phyloP scores from a whole-genome alignment of 345 rosid genomes.

The Lenwebbia sp. region DNA sequence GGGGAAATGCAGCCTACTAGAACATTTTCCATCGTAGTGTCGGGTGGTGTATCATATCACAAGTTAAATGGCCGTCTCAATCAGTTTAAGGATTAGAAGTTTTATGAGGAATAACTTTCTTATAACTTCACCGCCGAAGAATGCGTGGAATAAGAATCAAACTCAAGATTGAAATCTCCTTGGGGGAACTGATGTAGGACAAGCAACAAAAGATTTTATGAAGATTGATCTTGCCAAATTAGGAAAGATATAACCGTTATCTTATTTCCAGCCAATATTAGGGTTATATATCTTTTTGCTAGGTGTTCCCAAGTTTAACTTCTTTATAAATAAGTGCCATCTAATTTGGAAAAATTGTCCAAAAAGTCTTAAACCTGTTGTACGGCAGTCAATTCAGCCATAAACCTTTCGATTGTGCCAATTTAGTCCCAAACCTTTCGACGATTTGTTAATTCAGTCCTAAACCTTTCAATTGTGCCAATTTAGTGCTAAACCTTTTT shows the following conservation, averaged over 20 bases:
- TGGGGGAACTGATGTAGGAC: neutral
- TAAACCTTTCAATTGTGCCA: too few species aligned
- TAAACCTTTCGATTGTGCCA: too few species aligned
- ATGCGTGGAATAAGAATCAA: neutral
- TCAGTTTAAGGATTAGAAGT: neutral
- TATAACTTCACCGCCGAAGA: neutral
- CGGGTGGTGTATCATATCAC: neutral
- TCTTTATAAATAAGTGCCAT: neutral
- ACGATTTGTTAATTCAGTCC: too few species aligned
- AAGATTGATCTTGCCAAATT: neutral
- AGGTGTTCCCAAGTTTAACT: neutral
- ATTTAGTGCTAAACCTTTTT: too few species aligned
- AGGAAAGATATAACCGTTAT: neutral
- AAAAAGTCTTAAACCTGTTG: too few species aligned
- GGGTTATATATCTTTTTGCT: neutral
- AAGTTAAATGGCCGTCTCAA: neutral
- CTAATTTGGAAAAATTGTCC: too few species aligned
- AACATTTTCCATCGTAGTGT: neutral
- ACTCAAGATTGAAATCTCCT: neutral
- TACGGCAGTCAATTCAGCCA: too few species aligned
- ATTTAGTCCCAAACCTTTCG: too few species aligned
- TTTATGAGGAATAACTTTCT: neutral
- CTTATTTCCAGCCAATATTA: neutral
- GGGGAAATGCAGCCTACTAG: neutral
- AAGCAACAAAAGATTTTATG: neutral